These are phyloP conservation scores for Conticribra weissflogii DNA, from an alignment of 108 stramenopile genomes.

Conservation along the genomic window DNA sequence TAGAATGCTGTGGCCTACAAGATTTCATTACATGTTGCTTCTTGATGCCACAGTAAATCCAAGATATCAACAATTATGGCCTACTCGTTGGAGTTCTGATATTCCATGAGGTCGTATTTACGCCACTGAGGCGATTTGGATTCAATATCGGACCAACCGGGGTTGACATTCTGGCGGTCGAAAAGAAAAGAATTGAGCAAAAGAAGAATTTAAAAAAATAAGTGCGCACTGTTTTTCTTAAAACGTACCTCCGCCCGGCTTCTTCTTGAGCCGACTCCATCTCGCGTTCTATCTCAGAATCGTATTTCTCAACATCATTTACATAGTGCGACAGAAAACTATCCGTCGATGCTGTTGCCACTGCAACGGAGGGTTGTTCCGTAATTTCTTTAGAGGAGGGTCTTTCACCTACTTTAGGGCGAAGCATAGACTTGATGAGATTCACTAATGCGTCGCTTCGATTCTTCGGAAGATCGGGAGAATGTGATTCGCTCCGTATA, in stretches of 20 bases:
- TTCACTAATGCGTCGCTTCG: conserved; percentile 50
- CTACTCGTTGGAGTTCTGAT: background rate
- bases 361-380: conserved; percentile 32
- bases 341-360: conserved; percentile 54
- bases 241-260: conserved; percentile 37
- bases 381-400: conserved; percentile 71
- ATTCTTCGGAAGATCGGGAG: conserved; percentile 54
- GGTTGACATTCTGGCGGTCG: conserved; percentile 13
- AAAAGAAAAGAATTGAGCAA: background rate
- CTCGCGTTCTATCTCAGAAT: conserved; percentile 51
- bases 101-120: background rate
- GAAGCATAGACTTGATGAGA: conserved; percentile 64
- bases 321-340: conserved; percentile 75
- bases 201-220: background rate
- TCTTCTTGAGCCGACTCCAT: conserved; percentile 47
- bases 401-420: conserved; percentile 46
- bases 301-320: conserved; percentile 65
- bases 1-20: too few species aligned
- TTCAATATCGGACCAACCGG: conserved; percentile 23
- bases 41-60: too few species aligned
- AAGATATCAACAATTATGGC: background rate
- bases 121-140: conserved; percentile 1
- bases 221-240: background rate
- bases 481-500: conserved; percentile 55
- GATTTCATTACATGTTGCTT: too few species aligned